Conservation (phyloP, 1,284 basidiomycete species). For the Heimioporus punctisporus region DNA sequence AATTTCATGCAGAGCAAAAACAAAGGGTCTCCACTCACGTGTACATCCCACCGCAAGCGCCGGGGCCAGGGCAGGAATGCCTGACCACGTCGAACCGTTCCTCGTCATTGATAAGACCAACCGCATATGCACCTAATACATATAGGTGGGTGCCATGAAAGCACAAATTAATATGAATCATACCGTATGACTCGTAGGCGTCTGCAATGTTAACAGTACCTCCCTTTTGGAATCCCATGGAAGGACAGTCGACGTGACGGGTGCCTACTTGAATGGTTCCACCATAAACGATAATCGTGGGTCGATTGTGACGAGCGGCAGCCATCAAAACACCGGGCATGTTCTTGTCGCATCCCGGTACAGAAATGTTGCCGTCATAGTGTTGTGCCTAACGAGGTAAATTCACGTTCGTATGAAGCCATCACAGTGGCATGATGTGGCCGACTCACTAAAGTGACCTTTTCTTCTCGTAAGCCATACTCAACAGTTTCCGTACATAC, state of each 20-base stretch:
- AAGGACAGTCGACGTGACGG: constrained; percentile 79
- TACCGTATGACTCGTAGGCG: constrained; percentile 83
- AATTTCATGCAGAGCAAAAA: too few species aligned
- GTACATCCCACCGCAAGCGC: constrained; percentile 86
- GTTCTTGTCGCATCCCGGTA: constrained; percentile 92
- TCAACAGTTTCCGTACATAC: neutral
- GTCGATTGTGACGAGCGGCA: constrained; percentile 81
- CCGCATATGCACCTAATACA: constrained; percentile 63
- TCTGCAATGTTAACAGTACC: constrained; percentile 84
- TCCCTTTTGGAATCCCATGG: constrained; percentile 77
- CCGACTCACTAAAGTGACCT: constrained; percentile 67
- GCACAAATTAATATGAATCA: neutral
- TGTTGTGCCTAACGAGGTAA: constrained; percentile 65
- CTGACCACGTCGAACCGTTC: constrained; percentile 81
- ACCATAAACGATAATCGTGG: constrained; percentile 86
- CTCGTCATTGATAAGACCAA: constrained; percentile 77
- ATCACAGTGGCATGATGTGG: neutral
- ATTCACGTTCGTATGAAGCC: neutral
- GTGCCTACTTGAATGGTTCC: constrained; percentile 82
- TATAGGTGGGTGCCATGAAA: constrained; percentile 2
- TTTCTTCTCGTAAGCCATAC: constrained; percentile 6
- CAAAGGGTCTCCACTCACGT: too few species aligned
- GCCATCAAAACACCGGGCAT: constrained; percentile 94
- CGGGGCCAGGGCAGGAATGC: constrained; percentile 81
- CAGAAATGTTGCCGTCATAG: constrained; percentile 85